Conservation (phyloP, 2,329 filamentous ascomycete genomes). For the Aspergillus thermomutatus region DNA sequence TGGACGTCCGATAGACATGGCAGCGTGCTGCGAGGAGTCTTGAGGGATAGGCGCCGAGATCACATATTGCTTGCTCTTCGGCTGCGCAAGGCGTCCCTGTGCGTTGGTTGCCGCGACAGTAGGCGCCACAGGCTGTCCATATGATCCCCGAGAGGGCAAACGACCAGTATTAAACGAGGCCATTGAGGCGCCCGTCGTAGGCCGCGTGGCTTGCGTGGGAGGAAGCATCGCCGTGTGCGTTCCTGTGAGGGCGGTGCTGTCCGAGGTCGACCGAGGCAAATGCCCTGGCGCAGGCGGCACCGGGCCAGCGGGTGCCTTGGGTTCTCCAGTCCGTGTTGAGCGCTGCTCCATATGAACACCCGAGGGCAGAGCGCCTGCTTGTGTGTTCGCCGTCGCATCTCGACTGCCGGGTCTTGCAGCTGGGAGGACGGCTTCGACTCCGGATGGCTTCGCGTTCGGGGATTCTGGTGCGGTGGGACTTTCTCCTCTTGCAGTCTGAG, state of each 20-base stretch:
- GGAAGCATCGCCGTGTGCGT: constrained; percentile 33
- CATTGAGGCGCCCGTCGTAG: constrained; percentile 79
- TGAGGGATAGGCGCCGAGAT: constrained; percentile 67
- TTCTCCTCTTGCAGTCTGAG: constrained; percentile 74
- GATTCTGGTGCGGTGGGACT: constrained; percentile 7
- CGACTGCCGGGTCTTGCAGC: constrained; percentile 16
- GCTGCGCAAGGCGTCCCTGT: constrained; percentile 85
- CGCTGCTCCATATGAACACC: constrained; percentile 5
- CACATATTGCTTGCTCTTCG: constrained; percentile 65
- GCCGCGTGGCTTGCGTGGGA: constrained; percentile 53
- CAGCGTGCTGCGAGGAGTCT: constrained; percentile 48
- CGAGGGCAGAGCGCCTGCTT: constrained; percentile 1
- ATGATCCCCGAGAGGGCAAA: constrained; percentile 73
- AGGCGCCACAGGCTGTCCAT: constrained; percentile 84
- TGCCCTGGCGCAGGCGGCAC: constrained; percentile 47
- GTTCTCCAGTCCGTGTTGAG: constrained; percentile 5
- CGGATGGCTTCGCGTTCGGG: constrained; percentile 15
- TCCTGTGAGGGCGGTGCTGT: constrained; percentile 54
- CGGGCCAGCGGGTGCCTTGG: constrained; percentile 19
- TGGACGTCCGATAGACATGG: constrained; percentile 58
- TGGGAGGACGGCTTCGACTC: constrained; percentile 45
- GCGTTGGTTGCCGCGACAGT: constrained; percentile 84
- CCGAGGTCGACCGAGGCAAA: constrained; percentile 53
- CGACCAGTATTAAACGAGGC: constrained; percentile 57
- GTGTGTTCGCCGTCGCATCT: constrained; percentile 6